These are phyloP conservation scores for Marasmius fiardii DNA, from an alignment of 1,284 basidiomycete genomes.

Conservation along the genomic window DNA sequence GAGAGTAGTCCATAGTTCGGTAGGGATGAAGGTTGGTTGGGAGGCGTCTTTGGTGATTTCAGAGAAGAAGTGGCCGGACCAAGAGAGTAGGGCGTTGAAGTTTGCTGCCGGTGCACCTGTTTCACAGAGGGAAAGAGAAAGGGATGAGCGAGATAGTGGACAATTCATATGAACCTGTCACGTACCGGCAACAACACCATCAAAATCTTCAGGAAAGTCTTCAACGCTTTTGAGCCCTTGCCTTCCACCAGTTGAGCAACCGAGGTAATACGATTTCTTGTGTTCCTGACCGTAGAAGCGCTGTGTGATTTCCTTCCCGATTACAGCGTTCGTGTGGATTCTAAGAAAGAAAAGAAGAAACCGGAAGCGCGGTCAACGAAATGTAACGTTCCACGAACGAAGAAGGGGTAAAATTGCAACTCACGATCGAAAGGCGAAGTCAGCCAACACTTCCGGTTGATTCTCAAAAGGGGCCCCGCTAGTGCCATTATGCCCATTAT, in stretches of 20 bases:
- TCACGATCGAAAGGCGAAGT: conserved; percentile 13
- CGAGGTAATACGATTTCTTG: conserved; percentile 17
- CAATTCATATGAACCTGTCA: not conserved
- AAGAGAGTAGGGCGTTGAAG: conserved; percentile 11
- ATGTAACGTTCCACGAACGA: too few relatives aligned
- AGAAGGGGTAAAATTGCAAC: too few relatives aligned
- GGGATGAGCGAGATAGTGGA: too few relatives aligned
- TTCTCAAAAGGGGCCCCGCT: conserved; percentile 9
- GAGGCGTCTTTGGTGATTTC: conserved; percentile 1
- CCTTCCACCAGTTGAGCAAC: conserved; percentile 19
- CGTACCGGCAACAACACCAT: conserved; percentile 18
- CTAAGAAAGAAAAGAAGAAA: not conserved
- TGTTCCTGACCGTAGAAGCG: conserved; percentile 12
- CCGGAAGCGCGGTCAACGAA: not conserved
- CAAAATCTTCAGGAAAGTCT: conserved; percentile 18
- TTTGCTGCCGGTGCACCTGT: conserved; percentile 10
- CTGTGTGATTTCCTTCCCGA: conserved; percentile 16
- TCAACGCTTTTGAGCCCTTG: conserved; percentile 18
- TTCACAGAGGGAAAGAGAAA: too few relatives aligned
- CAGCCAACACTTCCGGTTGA: conserved; percentile 7
- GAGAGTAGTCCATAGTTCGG: conserved; percentile 7
- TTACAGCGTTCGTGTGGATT: conserved; percentile 12
- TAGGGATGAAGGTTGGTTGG: conserved; percentile 9
- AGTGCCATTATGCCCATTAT: conserved; percentile 13
- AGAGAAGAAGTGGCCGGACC: conserved; percentile 5